phyloP scores from a whole-genome alignment of 345 rosid species.

The Trapa incisa region DNA sequence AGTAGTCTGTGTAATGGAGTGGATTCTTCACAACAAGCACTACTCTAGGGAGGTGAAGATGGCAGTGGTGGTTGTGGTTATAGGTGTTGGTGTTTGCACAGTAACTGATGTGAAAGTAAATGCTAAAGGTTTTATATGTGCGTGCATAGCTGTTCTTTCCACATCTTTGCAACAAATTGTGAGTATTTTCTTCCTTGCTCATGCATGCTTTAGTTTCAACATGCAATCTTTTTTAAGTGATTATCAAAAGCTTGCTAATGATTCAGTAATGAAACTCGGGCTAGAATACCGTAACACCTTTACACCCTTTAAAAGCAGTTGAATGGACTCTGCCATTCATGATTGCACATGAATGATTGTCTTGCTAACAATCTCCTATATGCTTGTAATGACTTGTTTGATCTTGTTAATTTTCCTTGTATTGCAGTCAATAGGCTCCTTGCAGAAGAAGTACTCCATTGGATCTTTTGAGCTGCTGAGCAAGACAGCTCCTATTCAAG shows the following conservation, averaged over 20 bases:
- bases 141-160: conserved; percentile 66
- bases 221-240: not conserved
- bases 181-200: conserved; percentile 19
- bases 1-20: conserved; percentile 86
- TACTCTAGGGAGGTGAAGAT: conserved; percentile 67
- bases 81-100: conserved; percentile 91
- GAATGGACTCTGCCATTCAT: not conserved
- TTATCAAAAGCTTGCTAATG: not conserved
- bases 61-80: conserved; percentile 70
- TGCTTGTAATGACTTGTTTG: not conserved
- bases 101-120: conserved; percentile 92
- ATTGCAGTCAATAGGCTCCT: conserved; percentile 71
- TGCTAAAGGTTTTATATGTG: conserved; percentile 82
- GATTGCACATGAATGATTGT: not conserved
- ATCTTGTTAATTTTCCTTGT: not conserved
- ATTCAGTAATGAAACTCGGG: not conserved
- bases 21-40: conserved; percentile 78
- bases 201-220: not conserved
- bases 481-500: conserved; percentile 96
- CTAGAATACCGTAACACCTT: not conserved
- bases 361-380: not conserved
- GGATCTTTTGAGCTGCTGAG: conserved; percentile 90
- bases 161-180: conserved; percentile 96
- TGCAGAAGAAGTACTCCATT: conserved; percentile 80
- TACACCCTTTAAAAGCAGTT: not conserved